phyloP scores from a whole-genome alignment of 768 basidiomycete species.

The Pleurotus cornucopiae region DNA sequence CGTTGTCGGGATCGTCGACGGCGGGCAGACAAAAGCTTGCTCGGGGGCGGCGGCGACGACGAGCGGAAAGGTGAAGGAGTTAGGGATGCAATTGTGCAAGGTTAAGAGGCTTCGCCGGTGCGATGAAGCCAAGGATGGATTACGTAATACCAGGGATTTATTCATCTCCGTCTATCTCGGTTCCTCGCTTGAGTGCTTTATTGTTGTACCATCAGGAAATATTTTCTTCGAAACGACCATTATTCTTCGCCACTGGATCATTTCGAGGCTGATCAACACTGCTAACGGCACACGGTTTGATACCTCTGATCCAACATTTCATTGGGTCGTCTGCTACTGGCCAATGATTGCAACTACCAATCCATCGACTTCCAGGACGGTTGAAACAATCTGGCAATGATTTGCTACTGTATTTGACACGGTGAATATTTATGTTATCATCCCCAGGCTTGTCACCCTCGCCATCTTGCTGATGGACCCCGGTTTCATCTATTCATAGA shows the following conservation, averaged over 20 bases:
- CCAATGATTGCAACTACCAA: no score
- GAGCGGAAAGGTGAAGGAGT: background rate
- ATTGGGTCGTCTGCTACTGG: no score
- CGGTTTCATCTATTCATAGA: constrained; percentile 4
- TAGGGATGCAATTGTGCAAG: background rate
- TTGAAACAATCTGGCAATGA: no score
- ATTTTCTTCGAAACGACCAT: background rate
- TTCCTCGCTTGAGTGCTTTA: constrained; percentile 4
- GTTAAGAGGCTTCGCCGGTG: background rate
- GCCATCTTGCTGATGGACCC: background rate
- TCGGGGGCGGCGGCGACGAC: background rate
- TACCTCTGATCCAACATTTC: no score
- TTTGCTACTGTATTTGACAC: no score
- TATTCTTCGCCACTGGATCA: background rate
- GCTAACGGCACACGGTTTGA: no score
- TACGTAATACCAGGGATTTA: constrained; percentile 3
- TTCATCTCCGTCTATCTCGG: constrained; percentile 9
- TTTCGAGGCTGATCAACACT: no score
- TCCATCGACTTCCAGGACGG: no score
- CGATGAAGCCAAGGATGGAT: background rate
- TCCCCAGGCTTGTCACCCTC: constrained; percentile 14
- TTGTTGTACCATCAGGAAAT: constrained; percentile 5
- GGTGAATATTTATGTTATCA: constrained; percentile 9
- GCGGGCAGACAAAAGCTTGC: background rate
- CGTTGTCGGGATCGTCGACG: background rate